Percentiles rank a stretch among this genome's conserved stretches.
Conservation (phyloP, 768 basidiomycete species). For the Agrocybe chaxingu region DNA sequence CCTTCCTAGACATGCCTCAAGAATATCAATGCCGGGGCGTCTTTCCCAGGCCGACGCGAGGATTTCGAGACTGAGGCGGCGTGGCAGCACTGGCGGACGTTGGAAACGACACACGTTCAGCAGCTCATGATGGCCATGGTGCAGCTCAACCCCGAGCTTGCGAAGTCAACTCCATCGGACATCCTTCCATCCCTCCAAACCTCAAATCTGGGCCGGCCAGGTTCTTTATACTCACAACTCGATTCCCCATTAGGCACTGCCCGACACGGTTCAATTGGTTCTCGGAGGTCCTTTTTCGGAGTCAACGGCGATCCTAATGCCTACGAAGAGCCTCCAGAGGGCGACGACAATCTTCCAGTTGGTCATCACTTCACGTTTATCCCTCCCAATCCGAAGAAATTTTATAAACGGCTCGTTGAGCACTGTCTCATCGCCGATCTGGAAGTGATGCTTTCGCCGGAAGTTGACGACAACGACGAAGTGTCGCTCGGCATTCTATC, state of each 20-base stretch:
- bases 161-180: constrained; percentile 70
- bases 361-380: constrained; percentile 87
- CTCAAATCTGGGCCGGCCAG: constrained; percentile 47
- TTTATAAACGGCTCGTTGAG: constrained; percentile 82
- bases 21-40: constrained; percentile 78
- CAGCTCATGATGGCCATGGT: constrained; percentile 89
- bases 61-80: constrained; percentile 84
- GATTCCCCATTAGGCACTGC: constrained; percentile 33
- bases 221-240: constrained; percentile 49
- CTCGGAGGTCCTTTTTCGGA: constrained; percentile 57
- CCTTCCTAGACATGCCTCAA: constrained; percentile 75
- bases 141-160: constrained; percentile 81
- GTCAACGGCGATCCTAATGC: constrained; percentile 27
- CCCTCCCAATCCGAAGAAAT: constrained; percentile 82
- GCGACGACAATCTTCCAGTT: constrained; percentile 66
- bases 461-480: constrained; percentile 93
- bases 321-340: constrained; percentile 31
- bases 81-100: constrained; percentile 79
- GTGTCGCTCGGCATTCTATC: constrained; percentile 92
- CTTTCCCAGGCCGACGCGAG: constrained; percentile 82
- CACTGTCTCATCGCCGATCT: constrained; percentile 82
- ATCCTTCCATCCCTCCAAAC: constrained; percentile 39
- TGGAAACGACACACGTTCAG: constrained; percentile 81
- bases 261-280: constrained; percentile 63
- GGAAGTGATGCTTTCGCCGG: constrained; percentile 84